Percentiles rank a stretch among this genome's conserved stretches.
These are phyloP conservation scores for Plectosphaerella plurivora DNA, from an alignment of 2,329 filamentous ascomycete species.

Conservation along the genomic window DNA sequence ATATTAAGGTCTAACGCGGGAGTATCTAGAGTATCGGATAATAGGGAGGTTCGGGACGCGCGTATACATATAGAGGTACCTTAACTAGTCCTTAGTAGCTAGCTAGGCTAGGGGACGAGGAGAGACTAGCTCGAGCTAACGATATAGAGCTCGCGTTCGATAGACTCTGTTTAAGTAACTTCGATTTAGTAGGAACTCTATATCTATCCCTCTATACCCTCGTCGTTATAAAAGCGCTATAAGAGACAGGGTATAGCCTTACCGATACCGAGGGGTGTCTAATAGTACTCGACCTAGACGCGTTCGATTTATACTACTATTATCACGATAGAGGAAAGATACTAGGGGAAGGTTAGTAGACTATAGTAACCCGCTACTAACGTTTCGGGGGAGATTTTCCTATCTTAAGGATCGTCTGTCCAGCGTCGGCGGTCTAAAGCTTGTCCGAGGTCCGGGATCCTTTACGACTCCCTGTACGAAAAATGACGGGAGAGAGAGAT, in stretches of 20 bases:
- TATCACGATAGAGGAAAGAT: too few species aligned
- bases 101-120: slow-evolving; percentile 9
- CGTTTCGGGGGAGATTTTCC: too few species aligned
- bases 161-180: slow-evolving; percentile 1
- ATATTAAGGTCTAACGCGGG: background rate
- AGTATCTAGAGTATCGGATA: slow-evolving; percentile 10
- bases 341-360: too few species aligned
- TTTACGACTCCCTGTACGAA: too few species aligned
- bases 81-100: slow-evolving; percentile 20
- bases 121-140: slow-evolving; percentile 3
- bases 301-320: too few species aligned
- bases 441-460: too few species aligned
- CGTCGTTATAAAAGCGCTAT: slow-evolving; percentile 7
- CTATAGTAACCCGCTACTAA: too few species aligned
- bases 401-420: too few species aligned
- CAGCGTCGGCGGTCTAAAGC: too few species aligned
- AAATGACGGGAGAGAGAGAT: too few species aligned
- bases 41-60: slow-evolving; percentile 4
- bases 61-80: slow-evolving; percentile 19
- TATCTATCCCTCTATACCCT: slow-evolving; percentile 4
- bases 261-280: slow-evolving; percentile 9
- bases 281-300: slow-evolving; percentile 11
- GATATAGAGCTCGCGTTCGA: background rate
- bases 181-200: slow-evolving; percentile 13
- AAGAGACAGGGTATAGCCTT: slow-evolving; percentile 11